Evolutionary conservation across 768 basidiomycete genomes (phyloP), one percentile per base, ranked within the genome.

Genomic region (Cytidiella melzeri): DNA sequence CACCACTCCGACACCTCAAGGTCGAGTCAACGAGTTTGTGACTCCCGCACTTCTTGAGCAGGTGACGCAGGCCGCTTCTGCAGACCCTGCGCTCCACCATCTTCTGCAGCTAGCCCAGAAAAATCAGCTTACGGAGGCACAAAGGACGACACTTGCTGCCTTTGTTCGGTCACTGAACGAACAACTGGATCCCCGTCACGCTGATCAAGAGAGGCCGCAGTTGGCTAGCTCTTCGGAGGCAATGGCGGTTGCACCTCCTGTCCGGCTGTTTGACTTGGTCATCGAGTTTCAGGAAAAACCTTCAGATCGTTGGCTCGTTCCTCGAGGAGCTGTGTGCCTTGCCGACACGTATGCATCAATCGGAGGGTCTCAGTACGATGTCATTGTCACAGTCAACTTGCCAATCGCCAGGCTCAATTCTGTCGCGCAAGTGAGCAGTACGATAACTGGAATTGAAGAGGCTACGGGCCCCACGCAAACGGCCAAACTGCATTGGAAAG

Each of bases 221-320:
- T 15, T 7, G 30, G 30, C 7, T 7, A 7, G 7, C 30, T 34
- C 30, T 15, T 7, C 30, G 30, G 9, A 34, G 30, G 20, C 47
- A 3, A n/a, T n/a, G n/a, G 19, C 51, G 2, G 26, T 20, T 20
- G 43, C 53, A n/a, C 38, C 53, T 24, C 60, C 75, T 15, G 60
- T 73, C 27, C 81, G 75, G 58, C 76, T 78, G n/a, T 86, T 81
- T 57, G 87, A 90, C 60, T 60, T 91, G 1, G 77, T 89, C 20
- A 59, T 91, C 45, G 84, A 87, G 58, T 89, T 87, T 55, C 67
- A 73, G 43, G 87, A 89, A 57, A 66, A 68, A 4, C 71, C 78
- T 2, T 68, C 69, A 38, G 84, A 87, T 41, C 75, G 81, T n/a
- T 83, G 79, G 77, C 56, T 84, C 5, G 69, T 90, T 47, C 86